Evolutionary conservation across 129 eudicot genomes (phyloP).

Genomic region (Solidago caesia): DNA sequence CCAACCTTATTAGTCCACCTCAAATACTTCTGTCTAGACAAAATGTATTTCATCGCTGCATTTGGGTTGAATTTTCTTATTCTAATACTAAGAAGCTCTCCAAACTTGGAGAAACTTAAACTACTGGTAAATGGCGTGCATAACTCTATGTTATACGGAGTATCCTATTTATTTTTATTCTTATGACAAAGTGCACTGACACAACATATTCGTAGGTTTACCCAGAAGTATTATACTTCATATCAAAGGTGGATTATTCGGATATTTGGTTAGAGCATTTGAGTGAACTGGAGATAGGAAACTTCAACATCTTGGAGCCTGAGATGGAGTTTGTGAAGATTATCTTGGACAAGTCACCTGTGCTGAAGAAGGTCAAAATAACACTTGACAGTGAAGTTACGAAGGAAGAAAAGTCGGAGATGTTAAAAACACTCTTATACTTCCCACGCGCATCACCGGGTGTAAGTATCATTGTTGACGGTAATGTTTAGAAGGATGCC

Average conservation of each 20-base stretch:
- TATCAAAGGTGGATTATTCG: neutral
- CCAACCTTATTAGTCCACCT: slow-evolving; percentile 17
- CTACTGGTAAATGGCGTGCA: slow-evolving; percentile 7
- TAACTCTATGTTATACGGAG: neutral
- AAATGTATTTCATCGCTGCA: neutral
- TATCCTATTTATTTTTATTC: neutral
- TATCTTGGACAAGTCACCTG: neutral
- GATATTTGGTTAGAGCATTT: slow-evolving; percentile 14
- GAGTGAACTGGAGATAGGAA: neutral
- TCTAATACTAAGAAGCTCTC: slow-evolving; percentile 10
- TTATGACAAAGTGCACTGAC: slow-evolving; percentile 1
- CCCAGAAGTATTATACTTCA: no score
- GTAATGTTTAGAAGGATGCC: no score
- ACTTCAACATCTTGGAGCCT: neutral
- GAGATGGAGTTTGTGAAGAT: slow-evolving; percentile 19
- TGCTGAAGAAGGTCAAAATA: slow-evolving; percentile 6
- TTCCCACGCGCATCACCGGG: slow-evolving; percentile 1
- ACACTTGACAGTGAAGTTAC: neutral
- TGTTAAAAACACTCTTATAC: neutral
- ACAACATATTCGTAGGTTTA: neutral
- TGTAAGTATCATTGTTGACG: neutral
- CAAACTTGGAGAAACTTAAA: slow-evolving; percentile 18
- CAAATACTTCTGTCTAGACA: neutral
- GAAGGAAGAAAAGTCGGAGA: neutral
- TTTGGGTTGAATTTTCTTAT: neutral